Conservation (phyloP, 2,329 filamentous ascomycete genomes). For the Cladophialophora yegresii region DNA sequence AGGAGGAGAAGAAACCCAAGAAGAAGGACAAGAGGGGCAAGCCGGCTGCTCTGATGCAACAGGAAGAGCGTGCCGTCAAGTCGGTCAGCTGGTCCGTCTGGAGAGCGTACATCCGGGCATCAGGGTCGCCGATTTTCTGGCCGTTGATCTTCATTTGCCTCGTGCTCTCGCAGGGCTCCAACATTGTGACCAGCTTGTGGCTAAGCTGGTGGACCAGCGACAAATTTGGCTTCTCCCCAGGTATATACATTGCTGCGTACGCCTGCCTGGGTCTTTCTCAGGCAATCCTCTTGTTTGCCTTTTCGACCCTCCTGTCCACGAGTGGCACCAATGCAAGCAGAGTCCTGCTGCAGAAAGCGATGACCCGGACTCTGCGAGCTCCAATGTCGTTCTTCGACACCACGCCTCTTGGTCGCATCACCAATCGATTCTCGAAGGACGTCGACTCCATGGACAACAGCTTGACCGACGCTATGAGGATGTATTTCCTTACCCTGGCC, state of each 20-base stretch:
- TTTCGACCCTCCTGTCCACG: conserved; percentile 75
- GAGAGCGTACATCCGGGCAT: conserved; percentile 72
- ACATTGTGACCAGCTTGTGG: conserved; percentile 88
- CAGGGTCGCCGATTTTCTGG: conserved; percentile 69
- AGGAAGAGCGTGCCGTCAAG: conserved; percentile 63
- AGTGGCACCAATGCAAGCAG: conserved; percentile 81
- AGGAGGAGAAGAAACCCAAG: conserved; percentile 52
- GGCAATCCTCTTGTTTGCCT: conserved; percentile 74
- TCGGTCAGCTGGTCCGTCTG: conserved; percentile 82
- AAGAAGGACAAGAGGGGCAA: conserved; percentile 53
- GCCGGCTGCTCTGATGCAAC: conserved; percentile 48
- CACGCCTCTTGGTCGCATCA: conserved; percentile 90
- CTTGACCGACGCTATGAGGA: conserved; percentile 82
- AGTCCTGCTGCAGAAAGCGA: conserved; percentile 76
- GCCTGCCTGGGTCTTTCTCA: conserved; percentile 72
- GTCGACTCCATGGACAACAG: conserved; percentile 97
- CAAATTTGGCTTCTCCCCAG: conserved; percentile 67
- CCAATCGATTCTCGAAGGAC: conserved; percentile 93
- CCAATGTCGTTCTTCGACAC: conserved; percentile 95
- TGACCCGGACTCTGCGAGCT: conserved; percentile 69
- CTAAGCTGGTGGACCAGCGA: conserved; percentile 89
- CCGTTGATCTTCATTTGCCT: conserved; percentile 66
- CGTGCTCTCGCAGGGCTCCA: conserved; percentile 74
- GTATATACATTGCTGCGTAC: conserved; percentile 69
- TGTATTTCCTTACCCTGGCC: conserved; percentile 83